Evolutionary conservation across 2,329 filamentous ascomycete genomes (phyloP).

Genomic region (Tothia fuscella): DNA sequence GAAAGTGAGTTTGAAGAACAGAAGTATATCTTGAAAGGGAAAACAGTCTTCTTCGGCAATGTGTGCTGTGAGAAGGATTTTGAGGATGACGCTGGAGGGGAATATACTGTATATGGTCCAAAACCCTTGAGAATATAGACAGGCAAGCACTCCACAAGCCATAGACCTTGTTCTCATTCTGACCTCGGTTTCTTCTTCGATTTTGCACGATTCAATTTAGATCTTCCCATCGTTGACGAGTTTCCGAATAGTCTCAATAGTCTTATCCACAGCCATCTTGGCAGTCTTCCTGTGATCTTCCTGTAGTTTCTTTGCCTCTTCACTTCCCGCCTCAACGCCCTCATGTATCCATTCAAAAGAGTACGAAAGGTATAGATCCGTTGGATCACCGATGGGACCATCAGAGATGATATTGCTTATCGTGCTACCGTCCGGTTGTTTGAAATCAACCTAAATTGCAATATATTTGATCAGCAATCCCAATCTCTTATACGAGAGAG

Average conservation of each 20-base stretch:
- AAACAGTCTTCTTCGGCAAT: no score
- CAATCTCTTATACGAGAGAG: background rate
- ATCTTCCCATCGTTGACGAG: conserved; percentile 30
- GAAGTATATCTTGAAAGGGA: no score
- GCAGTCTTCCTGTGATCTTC: conserved; percentile 20
- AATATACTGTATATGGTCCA: no score
- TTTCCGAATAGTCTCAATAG: conserved; percentile 30
- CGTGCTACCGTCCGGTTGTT: conserved; percentile 29
- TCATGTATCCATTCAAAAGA: conserved; percentile 31
- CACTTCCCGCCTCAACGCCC: conserved; percentile 23
- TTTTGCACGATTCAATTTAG: no score
- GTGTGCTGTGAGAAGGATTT: no score
- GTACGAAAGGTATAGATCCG: conserved; percentile 34
- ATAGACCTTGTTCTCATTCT: no score
- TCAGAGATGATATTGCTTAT: conserved; percentile 34
- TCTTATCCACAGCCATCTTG: conserved; percentile 31
- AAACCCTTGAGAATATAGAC: no score
- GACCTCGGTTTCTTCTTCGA: no score
- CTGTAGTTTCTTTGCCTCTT: conserved; percentile 21
- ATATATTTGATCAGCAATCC: background rate
- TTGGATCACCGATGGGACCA: conserved; percentile 21
- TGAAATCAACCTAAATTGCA: conserved; percentile 33
- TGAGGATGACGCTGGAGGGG: no score
- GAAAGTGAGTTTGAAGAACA: no score
- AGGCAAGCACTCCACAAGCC: no score